Evolutionary conservation across 2,329 filamentous ascomycete genomes (phyloP).

Genomic region (Penicillium corylophilum): DNA sequence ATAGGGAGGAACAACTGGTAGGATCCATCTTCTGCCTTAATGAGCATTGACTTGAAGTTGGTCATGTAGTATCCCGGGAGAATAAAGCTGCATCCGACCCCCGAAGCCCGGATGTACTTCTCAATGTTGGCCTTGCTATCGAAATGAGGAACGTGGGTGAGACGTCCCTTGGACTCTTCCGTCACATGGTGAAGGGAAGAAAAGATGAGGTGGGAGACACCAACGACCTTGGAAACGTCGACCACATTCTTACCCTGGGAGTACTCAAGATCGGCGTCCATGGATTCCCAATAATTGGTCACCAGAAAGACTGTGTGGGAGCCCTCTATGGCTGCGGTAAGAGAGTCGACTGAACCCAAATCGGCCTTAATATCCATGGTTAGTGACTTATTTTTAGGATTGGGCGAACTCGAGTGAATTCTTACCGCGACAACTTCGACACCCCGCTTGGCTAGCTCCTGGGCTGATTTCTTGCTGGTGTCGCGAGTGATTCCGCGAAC

Average conservation of each 20-base stretch:
- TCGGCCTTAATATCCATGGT: neutral
- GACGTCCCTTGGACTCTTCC: constrained; percentile 6
- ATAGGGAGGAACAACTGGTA: constrained; percentile 8
- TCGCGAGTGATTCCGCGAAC: constrained; percentile 55
- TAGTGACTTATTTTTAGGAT: neutral
- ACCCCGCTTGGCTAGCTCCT: constrained; percentile 29
- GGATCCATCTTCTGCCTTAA: constrained; percentile 5
- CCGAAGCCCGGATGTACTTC: constrained; percentile 36
- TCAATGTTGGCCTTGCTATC: constrained; percentile 45
- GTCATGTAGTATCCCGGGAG: constrained; percentile 46
- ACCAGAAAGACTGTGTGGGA: constrained; percentile 14
- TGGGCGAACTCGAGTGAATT: neutral
- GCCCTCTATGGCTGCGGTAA: constrained; percentile 5
- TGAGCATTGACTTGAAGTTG: constrained; percentile 7
- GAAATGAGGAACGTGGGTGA: constrained; percentile 34
- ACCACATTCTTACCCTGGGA: constrained; percentile 11
- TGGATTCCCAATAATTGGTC: constrained; percentile 14
- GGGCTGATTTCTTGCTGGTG: constrained; percentile 29
- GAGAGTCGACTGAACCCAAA: constrained; percentile 3
- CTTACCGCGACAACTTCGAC: constrained; percentile 37
- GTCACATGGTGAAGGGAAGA: constrained; percentile 7
- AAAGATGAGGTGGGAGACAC: constrained; percentile 12
- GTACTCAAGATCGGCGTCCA: constrained; percentile 6
- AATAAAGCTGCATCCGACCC: constrained; percentile 42
- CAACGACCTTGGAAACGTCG: constrained; percentile 9